Evolutionary conservation across 2,329 filamentous ascomycete species (phyloP).

Genomic region (Cyphellophora attinorum): DNA sequence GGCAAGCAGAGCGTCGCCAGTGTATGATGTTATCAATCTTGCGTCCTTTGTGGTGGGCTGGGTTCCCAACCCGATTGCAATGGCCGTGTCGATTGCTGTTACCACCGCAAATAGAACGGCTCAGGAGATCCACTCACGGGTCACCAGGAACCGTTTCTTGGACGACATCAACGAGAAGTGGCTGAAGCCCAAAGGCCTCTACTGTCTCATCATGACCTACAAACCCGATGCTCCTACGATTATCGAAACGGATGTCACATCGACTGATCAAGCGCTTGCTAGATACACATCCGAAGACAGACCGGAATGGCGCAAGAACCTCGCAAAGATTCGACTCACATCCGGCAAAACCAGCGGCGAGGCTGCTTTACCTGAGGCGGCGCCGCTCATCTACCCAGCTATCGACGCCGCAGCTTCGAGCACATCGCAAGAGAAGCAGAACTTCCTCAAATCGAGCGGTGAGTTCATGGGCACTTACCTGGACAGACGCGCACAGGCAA

Average conservation of each 20-base stretch:
- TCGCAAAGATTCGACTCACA: constrained; percentile 10
- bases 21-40: constrained; percentile 17
- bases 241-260: constrained; percentile 23
- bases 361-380: constrained; percentile 33
- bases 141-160: constrained; percentile 43
- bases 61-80: constrained; percentile 14
- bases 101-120: constrained; percentile 8
- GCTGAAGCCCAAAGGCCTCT: constrained; percentile 48
- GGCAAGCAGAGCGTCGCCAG: constrained; percentile 11
- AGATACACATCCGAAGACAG: constrained; percentile 19
- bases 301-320: constrained; percentile 6
- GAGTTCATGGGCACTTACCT: constrained; percentile 38
- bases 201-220: constrained; percentile 46
- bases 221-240: constrained; percentile 28
- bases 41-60: constrained; percentile 13
- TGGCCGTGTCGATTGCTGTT: constrained; percentile 13
- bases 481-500: constrained; percentile 39
- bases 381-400: constrained; percentile 39
- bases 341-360: constrained; percentile 25
- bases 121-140: constrained; percentile 15
- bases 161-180: constrained; percentile 46
- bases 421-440: constrained; percentile 9
- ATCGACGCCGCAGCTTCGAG: constrained; percentile 10
- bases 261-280: constrained; percentile 19
- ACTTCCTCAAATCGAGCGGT: constrained; percentile 13